Evolutionary conservation across 176 grass and related monocot genomes (phyloP).

Genomic region (Oryza glumipatula): DNA sequence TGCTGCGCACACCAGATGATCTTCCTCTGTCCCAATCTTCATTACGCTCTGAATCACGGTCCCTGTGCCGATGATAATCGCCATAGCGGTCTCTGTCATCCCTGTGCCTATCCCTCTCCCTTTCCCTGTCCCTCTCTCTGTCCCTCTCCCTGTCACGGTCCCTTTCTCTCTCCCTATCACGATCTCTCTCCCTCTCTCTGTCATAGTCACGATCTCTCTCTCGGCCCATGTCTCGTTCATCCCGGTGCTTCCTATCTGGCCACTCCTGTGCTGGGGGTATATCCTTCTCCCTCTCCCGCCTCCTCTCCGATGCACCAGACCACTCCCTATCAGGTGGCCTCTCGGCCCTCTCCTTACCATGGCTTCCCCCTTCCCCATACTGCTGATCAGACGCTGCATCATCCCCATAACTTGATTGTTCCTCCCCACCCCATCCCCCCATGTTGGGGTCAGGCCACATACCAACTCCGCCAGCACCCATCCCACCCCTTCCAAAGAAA

Average conservation of each 20-base stretch:
- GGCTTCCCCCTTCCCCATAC: conserved; percentile 63
- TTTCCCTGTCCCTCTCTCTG: conserved; percentile 45
- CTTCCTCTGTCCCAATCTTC: conserved; percentile 74
- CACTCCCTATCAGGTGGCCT: conserved; percentile 68
- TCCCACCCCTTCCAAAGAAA: conserved; percentile 80
- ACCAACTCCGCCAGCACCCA: conserved; percentile 56
- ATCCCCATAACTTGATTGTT: conserved; percentile 83
- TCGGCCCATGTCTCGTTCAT: conserved; percentile 65
- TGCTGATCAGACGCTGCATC: conserved; percentile 89
- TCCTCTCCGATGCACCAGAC: conserved; percentile 70
- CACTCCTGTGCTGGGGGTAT: conserved; percentile 55
- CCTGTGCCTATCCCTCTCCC: conserved; percentile 68
- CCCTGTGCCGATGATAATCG: conserved; percentile 60
- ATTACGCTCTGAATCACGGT: conserved; percentile 60
- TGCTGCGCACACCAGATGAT: conserved; percentile 74
- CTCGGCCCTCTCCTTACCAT: conserved; percentile 80
- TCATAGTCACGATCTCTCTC: conserved; percentile 60
- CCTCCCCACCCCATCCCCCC: conserved; percentile 77
- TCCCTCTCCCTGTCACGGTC: conserved; percentile 61
- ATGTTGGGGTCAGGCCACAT: conserved; percentile 89
- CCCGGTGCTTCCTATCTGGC: conserved; percentile 61
- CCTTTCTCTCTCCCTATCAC: conserved; percentile 53
- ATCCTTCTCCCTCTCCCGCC: conserved; percentile 77
- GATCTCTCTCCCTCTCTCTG: conserved; percentile 61
- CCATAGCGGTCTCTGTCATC: conserved; percentile 80